Percentiles rank a stretch among this genome's conserved stretches.
phyloP scores from a whole-genome alignment of 2,329 filamentous ascomycete species.

The Neofusicoccum cordaticola region DNA sequence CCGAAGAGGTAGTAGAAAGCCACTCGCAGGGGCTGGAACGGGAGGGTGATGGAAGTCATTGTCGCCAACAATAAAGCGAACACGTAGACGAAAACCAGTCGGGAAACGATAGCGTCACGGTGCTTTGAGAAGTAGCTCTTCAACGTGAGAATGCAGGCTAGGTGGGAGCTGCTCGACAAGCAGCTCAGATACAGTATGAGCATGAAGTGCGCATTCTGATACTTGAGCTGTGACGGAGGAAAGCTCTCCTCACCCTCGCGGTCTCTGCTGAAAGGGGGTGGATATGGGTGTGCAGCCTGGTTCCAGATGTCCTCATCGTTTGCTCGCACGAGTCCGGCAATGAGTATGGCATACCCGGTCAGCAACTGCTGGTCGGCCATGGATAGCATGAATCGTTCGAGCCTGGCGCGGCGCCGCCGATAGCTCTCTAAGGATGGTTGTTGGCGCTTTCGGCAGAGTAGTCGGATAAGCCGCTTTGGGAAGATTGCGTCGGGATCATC shows the following conservation, averaged over 20 bases:
- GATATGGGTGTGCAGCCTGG: not conserved
- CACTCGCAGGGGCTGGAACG: not conserved
- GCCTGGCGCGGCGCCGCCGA: slow-evolving; percentile 32
- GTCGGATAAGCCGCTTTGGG: not conserved
- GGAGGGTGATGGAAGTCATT: not conserved
- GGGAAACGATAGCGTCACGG: slow-evolving; percentile 28
- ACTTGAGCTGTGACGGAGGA: not conserved
- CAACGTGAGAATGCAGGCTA: slow-evolving; percentile 32
- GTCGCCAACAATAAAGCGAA: slow-evolving; percentile 26
- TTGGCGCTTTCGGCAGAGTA: not conserved
- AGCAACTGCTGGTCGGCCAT: slow-evolving; percentile 33
- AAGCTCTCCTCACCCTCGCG: not conserved
- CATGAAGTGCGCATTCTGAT: slow-evolving; percentile 1
- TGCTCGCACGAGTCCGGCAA: slow-evolving; percentile 28
- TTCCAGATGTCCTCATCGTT: not conserved
- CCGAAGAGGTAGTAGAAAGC: not conserved
- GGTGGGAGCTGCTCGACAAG: slow-evolving; percentile 30
- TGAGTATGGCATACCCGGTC: slow-evolving; percentile 29
- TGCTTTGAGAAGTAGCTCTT: slow-evolving; percentile 33
- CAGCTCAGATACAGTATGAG: slow-evolving; percentile 33
- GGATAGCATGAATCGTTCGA: slow-evolving; percentile 31
- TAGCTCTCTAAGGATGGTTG: slow-evolving; percentile 27
- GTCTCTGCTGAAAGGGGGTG: not conserved
- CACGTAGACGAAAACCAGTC: slow-evolving; percentile 27
- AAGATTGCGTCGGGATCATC: slow-evolving; percentile 16